Percentiles rank a stretch among this genome's conserved stretches.
These are phyloP conservation scores for Xylariaceae sp. DNA, from an alignment of 2,329 filamentous ascomycete genomes.

Conservation along the genomic window DNA sequence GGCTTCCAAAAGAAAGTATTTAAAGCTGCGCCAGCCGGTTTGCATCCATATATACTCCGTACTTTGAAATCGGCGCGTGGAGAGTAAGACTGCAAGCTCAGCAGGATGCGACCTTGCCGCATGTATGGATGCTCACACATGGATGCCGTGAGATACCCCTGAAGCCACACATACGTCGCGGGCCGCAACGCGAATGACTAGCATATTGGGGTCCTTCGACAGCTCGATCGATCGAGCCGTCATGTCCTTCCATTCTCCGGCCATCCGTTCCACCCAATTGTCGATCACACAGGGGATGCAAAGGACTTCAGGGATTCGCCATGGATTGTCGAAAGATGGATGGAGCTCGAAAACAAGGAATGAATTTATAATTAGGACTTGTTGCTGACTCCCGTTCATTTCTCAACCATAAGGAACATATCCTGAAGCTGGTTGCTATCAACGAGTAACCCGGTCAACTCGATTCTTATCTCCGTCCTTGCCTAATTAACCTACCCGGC, in stretches of 20 bases:
- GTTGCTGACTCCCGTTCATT: too few species aligned
- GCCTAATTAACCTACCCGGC: too few species aligned
- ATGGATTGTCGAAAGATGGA: neutral
- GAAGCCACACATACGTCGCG: conserved; percentile 5
- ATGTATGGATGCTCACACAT: neutral
- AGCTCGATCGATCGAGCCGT: neutral
- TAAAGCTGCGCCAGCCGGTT: neutral
- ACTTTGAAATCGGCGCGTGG: neutral
- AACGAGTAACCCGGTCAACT: too few species aligned
- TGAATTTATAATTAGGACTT: too few species aligned
- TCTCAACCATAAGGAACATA: too few species aligned
- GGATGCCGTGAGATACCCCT: neutral
- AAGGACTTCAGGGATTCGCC: neutral
- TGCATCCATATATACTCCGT: conserved; percentile 8
- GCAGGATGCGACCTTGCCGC: conserved; percentile 8
- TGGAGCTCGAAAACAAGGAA: neutral
- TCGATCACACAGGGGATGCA: neutral
- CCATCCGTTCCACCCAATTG: neutral
- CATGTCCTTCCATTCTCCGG: neutral
- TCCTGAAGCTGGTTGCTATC: too few species aligned
- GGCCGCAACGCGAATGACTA: conserved; percentile 1
- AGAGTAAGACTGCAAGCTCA: neutral
- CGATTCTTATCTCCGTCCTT: too few species aligned
- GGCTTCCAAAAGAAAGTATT: neutral
- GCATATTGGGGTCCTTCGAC: conserved; percentile 12